phyloP scores from a whole-genome alignment of 768 basidiomycete genomes.

The Leccinum barrowsii region DNA sequence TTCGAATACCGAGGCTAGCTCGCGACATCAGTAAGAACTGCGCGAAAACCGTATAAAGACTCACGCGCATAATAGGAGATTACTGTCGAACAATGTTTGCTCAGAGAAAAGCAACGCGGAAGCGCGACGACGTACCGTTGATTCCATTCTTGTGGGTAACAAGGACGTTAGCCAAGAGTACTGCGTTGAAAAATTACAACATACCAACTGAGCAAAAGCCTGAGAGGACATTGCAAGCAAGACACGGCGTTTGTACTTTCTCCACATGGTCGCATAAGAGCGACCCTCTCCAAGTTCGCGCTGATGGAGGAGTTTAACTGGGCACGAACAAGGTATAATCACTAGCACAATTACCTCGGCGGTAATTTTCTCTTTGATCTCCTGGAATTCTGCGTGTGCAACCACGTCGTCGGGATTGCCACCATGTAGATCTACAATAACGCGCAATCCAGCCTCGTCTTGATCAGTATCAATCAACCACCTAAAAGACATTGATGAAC shows the following conservation, averaged over 20 bases:
- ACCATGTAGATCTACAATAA: constrained; percentile 87
- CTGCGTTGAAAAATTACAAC: constrained; percentile 27
- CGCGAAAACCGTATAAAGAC: constrained; percentile 25
- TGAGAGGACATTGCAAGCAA: constrained; percentile 94
- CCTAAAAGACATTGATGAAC: constrained; percentile 35
- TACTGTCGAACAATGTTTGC: constrained; percentile 42
- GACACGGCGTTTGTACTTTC: constrained; percentile 79
- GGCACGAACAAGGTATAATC: not conserved
- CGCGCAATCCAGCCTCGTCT: constrained; percentile 78
- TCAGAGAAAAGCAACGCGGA: constrained; percentile 3
- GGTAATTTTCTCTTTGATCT: constrained; percentile 79
- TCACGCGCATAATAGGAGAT: constrained; percentile 93
- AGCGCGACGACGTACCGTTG: constrained; percentile 56
- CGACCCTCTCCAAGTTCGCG: constrained; percentile 72
- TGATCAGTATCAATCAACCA: constrained; percentile 89
- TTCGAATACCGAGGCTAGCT: constrained; percentile 83
- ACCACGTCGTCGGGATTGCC: constrained; percentile 63
- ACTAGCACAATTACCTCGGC: constrained; percentile 49
- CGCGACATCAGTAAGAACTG: constrained; percentile 9
- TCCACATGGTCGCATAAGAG: constrained; percentile 83
- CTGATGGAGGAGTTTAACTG: constrained; percentile 35
- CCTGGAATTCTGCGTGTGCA: constrained; percentile 82
- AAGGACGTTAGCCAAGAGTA: constrained; percentile 1
- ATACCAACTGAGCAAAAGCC: constrained; percentile 88
- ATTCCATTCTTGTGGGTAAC: constrained; percentile 73